Conservation (phyloP, 805 yeast genomes). For the Kodamaea neixiangensis region DNA sequence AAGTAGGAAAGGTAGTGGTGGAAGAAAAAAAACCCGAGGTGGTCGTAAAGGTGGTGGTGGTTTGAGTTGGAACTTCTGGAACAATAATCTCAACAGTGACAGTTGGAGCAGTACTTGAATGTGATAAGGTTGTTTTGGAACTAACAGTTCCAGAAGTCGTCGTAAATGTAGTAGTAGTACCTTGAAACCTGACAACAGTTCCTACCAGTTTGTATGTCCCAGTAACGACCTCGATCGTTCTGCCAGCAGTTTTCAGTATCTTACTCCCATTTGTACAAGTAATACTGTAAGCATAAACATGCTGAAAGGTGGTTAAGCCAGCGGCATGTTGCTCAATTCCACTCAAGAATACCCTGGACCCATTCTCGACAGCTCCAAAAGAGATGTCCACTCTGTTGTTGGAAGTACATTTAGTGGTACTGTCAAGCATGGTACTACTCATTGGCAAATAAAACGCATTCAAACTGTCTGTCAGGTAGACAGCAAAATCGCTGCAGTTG, state of each 20-base stretch:
- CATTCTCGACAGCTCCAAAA: conserved; percentile 12
- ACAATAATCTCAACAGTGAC: conserved; percentile 10
- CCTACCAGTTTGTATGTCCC: not conserved
- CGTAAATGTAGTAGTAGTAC: conserved; percentile 1
- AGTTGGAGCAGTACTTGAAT: conserved; percentile 1
- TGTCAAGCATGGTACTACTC: not conserved
- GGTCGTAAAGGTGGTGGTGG: not conserved
- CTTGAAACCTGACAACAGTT: not conserved
- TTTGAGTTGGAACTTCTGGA: not conserved
- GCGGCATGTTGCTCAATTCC: conserved; percentile 15
- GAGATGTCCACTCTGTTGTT: conserved; percentile 5
- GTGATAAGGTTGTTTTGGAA: conserved; percentile 8
- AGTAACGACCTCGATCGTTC: not conserved
- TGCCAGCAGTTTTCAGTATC: not conserved
- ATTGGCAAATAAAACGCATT: conserved; percentile 20
- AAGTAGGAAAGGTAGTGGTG: not conserved
- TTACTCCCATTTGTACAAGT: conserved; percentile 15
- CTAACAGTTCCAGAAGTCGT: conserved; percentile 5
- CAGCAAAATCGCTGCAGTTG: conserved; percentile 16
- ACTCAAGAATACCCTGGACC: conserved; percentile 16
- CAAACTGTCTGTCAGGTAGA: conserved; percentile 12
- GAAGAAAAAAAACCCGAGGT: not conserved
- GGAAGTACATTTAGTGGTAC: conserved; percentile 5
- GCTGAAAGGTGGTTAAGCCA: conserved; percentile 7
- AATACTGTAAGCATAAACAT: conserved; percentile 11